phyloP scores from a whole-genome alignment of 2,329 filamentous ascomycete genomes.

The Neocatenulostroma microsporum region DNA sequence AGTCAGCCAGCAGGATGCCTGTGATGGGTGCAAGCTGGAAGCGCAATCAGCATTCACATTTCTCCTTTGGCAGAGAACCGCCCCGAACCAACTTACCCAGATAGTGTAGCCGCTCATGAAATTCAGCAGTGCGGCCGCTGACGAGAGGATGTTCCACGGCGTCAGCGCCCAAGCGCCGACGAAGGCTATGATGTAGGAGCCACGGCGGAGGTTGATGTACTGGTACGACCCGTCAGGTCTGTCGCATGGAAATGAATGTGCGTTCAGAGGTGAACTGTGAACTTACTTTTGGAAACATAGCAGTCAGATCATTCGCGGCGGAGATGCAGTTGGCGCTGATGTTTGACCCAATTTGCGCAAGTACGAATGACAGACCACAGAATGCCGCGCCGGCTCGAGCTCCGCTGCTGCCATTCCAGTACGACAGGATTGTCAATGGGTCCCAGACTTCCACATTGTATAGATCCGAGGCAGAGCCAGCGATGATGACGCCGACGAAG shows the following conservation, averaged over 20 bases:
- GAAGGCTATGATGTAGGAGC: conserved; percentile 34
- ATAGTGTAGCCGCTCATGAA: conserved; percentile 38
- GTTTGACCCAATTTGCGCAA: conserved; percentile 17
- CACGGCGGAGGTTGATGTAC: conserved; percentile 33
- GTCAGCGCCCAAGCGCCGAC: conserved; percentile 30
- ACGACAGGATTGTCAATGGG: conserved; percentile 17
- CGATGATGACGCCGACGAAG: conserved; percentile 24
- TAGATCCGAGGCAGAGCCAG: conserved; percentile 14
- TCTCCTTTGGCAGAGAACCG: no score
- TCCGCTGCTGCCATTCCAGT: conserved; percentile 15
- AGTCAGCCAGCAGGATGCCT: conserved; percentile 34
- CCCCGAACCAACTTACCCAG: no score
- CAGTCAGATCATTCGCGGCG: conserved; percentile 17
- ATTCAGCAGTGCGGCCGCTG: conserved; percentile 34
- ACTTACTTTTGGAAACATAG: conserved; percentile 19
- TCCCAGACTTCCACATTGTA: conserved; percentile 21
- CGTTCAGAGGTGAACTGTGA: no score
- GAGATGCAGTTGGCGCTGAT: conserved; percentile 19
- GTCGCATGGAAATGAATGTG: no score
- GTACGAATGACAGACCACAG: conserved; percentile 13
- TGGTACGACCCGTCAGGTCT: no score
- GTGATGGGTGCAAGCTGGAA: conserved; percentile 37
- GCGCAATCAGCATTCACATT: no score
- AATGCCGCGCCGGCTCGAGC: conserved; percentile 20
- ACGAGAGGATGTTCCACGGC: conserved; percentile 39